Evolutionary conservation across 345 rosid genomes (phyloP), one percentile per base, ranked within the genome.

Genomic region (Lepidium aucheri): DNA sequence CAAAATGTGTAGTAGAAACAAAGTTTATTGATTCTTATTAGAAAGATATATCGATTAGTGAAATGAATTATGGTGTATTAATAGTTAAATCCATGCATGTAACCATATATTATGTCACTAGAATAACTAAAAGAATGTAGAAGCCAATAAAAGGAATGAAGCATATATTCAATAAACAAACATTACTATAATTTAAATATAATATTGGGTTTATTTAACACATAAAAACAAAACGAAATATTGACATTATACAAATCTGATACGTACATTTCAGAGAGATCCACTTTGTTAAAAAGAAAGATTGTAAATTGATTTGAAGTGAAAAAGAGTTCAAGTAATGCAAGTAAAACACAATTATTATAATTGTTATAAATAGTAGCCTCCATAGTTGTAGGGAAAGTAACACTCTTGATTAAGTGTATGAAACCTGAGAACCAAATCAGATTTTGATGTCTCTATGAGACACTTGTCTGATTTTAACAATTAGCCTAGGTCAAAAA

Each of bases 341-440:
- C 57, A 66, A 66, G 72, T 26, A 66, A 70, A 73, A 58, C 41
- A 51, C 47, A 15, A 15, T 35, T 4, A 26, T 26, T 26, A 53
- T 5, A 22, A n/a, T 26, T 44, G 30, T 62, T 39, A 71, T 43
- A 16, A 58, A 73, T 18, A 73, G 77, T 73, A 59, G 60, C 67
- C 53, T 73, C 77, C 77, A 73, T 73, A 65, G 72, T 59, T 42
- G 2, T 17, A 26, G 77, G 72, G 75, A 73, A 73, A 66, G 67
- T 61, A 51, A 73, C 77, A 51, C 55, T 28, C 70, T 30, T 55
- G 76, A 65, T 59, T 51, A 73, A 73, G 54, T 65, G 76, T 58
- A 73, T 65, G 61, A 65, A 65, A 58, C 46, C 58, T 64, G 55
- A 66, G 55, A 73, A 66, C 43, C 57, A 47, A 71, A 71, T 63